Evolutionary conservation across 371 early-diverging fungal genomes (phyloP), one percentile per base, ranked within the genome.

Genomic region (Lichtheimia ramosa): DNA sequence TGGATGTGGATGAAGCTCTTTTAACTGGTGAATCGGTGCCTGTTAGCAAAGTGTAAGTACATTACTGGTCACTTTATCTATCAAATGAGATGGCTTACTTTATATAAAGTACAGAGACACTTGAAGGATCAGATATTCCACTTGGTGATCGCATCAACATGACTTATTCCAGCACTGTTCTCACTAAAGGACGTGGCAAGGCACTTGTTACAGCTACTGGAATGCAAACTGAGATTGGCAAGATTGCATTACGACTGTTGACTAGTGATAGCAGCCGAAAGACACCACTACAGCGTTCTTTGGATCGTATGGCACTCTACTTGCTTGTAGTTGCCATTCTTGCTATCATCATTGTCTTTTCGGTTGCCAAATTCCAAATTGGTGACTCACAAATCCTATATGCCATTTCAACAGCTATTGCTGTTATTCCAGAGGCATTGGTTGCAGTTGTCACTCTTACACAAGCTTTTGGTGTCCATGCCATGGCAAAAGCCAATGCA

Each of bases 401-500:
- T 62, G 89, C 91, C 14, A 88, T 93, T 42, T 88, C 92, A 43
- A 81, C 97, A 40, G 94, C 92, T 14, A 95, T 98, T 58, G 89
- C 96, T 28, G 92, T 95, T 21, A 94, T 98, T 59, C 99, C 99
- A 41, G 97, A 97, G 75, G 99, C 97, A 55, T 83, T 97, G 5
- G 90, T 96, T 14, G 95, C 96, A 28, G 95, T 96, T 15, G 84
- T 90, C 25, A 91, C 92, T 0, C 74, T 97, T 48, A 93, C 96
- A 5, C 95, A 96, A 88, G 95, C 96, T 1, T 74, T 94, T 59
- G 95, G 96, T 68, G 97, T 96, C 12, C 79, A 83, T 25, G 71
- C 89, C 18, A 92, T 98, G 95, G 94, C 96, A 25, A 82, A 84
- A 50, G 82, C 85, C 46, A 87, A 93, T 58, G 96, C 74, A 15